Base-by-base conservation (phyloP, 2,329 filamentous ascomycete genomes). In the Aspergillus cejpii region DNA sequence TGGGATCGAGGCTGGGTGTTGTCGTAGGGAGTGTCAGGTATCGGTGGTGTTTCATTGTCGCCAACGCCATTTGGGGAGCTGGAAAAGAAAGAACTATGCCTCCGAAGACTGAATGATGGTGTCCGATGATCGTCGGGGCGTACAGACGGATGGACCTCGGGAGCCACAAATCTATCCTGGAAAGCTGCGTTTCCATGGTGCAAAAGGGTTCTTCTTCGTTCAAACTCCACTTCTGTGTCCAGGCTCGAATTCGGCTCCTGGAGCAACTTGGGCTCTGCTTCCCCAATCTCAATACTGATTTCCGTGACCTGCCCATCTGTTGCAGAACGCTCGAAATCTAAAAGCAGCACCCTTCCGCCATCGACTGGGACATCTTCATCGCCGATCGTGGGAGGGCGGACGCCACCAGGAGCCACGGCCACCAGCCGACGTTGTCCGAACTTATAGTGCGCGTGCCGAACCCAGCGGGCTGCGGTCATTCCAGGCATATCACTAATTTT, bases 301-400 rank as follows among this genome's bases (percentile, higher is more conserved):
- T 84, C 77, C 1, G 65, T 68, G 44, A 74, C 72, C 34, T 67
- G 63, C 3, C 83, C 84, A 59, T 85, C 71, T 3, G 59, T 65
- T 1, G 74, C 55, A 1, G 74, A 70, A 54, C 85, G 85, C 51
- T 83, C 78, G 62, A 91, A 91, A 62, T 91, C 86, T 36, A 90
- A 70, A 6, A 91, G 69, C 7, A 79, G 77, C 34, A 92, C 71
- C 49, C 86, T 77, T 11, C 86, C 86, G 5, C 86, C 85, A 57
- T 91, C 87, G n/a, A 87, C 77, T 51, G 87, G 86, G 57, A 85
- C 79, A 37, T 80, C 81, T 53, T 88, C 85, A 51, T 87, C 82
- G 44, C 87, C 83, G 2, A 79, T 75, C 1, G 33, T 78, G 68
- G 78, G 74, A 0, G 75, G 71, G 1, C 76, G 75, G 20, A 79